Evolutionary conservation across 1,139 yeast genomes (phyloP).

Genomic region (Kurtzmaniella quercitrusa): DNA sequence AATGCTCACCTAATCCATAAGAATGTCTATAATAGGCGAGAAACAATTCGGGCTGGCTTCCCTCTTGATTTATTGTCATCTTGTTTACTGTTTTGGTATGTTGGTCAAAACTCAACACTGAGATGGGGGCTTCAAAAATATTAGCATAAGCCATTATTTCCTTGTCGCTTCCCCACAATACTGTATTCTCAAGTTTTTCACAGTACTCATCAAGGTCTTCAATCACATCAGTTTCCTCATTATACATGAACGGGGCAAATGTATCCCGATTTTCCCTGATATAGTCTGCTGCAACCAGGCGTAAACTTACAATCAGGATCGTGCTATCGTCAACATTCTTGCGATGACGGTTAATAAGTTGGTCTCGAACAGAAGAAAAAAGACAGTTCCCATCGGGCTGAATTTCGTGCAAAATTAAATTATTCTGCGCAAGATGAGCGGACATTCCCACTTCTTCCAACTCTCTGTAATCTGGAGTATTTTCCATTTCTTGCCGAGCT

Average conservation of each 20-base stretch:
- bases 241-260: slow-evolving; percentile 78
- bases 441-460: slow-evolving; percentile 68
- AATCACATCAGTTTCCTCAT: slow-evolving; percentile 62
- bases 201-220: slow-evolving; percentile 70
- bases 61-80: slow-evolving; percentile 30
- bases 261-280: slow-evolving; percentile 63
- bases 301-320: slow-evolving; percentile 47
- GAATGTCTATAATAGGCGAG: slow-evolving; percentile 82
- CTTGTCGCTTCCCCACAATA: slow-evolving; percentile 96
- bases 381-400: slow-evolving; percentile 93
- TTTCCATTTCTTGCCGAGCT: slow-evolving; percentile 68
- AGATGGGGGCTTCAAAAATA: slow-evolving; percentile 65
- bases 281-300: slow-evolving; percentile 63
- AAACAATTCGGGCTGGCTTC: slow-evolving; percentile 49
- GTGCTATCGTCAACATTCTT: background rate
- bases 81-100: slow-evolving; percentile 53
- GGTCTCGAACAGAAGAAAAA: slow-evolving; percentile 83
- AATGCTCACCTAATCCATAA: slow-evolving; percentile 92
- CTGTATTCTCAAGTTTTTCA: slow-evolving; percentile 60
- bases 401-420: slow-evolving; percentile 58
- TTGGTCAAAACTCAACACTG: slow-evolving; percentile 73
- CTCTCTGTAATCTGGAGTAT: slow-evolving; percentile 61
- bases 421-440: slow-evolving; percentile 43
- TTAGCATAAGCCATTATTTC: slow-evolving; percentile 80
- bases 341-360: slow-evolving; percentile 31